Evolutionary conservation across 768 basidiomycete species (phyloP).

Genomic region (Coprinellus aureogranulatus): DNA sequence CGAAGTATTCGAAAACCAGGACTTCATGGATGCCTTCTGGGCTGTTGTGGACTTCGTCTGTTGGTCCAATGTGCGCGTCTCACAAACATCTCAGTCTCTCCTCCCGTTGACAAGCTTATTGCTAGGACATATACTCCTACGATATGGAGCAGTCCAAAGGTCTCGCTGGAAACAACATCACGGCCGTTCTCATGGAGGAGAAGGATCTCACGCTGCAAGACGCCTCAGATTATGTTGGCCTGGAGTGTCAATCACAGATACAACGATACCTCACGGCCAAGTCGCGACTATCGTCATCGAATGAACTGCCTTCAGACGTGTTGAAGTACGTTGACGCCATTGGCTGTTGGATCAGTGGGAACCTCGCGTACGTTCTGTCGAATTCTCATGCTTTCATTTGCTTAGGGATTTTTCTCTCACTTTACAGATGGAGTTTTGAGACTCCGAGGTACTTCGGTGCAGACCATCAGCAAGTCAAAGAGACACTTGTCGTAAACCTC

Average conservation of each 20-base stretch:
- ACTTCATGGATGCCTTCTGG: constrained; percentile 52
- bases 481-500: too few species aligned
- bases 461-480: constrained; percentile 49
- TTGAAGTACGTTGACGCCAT: constrained; percentile 52
- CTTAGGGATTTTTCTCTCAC: background rate
- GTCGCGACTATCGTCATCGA: constrained; percentile 45
- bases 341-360: constrained; percentile 61
- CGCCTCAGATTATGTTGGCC: constrained; percentile 56
- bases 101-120: constrained; percentile 7
- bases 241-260: constrained; percentile 49
- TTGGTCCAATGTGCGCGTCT: constrained; percentile 61
- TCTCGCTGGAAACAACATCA: constrained; percentile 62
- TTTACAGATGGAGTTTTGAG: constrained; percentile 62
- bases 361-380: constrained; percentile 45
- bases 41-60: constrained; percentile 65
- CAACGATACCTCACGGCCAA: constrained; percentile 46
- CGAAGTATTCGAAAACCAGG: constrained; percentile 54
- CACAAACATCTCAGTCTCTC: background rate
- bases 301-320: constrained; percentile 39
- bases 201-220: constrained; percentile 53
- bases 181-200: constrained; percentile 65
- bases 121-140: constrained; percentile 65
- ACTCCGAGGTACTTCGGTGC: constrained; percentile 66
- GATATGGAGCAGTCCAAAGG: constrained; percentile 71
- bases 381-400: background rate